Percentiles rank a stretch among this genome's conserved stretches.
Conservation (phyloP, 106 monocot species). For the Chionographis japonica region DNA sequence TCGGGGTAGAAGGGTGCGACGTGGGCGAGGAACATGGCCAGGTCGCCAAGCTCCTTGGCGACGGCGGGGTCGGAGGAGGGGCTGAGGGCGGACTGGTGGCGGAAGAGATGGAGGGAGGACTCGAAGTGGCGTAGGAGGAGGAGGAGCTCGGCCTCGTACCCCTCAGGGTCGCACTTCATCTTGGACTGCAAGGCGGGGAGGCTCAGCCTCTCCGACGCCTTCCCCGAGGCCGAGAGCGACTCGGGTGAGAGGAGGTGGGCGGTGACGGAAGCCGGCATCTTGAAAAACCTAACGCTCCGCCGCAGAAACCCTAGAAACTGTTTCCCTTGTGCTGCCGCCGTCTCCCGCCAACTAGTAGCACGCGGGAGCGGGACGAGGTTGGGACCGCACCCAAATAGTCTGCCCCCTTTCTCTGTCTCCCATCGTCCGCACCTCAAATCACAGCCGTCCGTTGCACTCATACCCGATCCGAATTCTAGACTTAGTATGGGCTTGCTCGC, state of each 20-base stretch:
- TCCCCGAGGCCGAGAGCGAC: conserved; percentile 50
- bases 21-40: conserved; percentile 81
- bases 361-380: no score
- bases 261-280: conserved; percentile 9
- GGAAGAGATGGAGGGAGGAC: conserved; percentile 72
- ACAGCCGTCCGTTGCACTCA: no score
- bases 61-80: conserved; percentile 44
- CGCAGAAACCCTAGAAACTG: conserved; percentile 3
- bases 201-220: conserved; percentile 30
- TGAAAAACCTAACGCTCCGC: neutral
- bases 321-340: no score
- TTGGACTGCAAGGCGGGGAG: conserved; percentile 77
- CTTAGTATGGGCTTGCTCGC: no score
- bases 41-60: conserved; percentile 70
- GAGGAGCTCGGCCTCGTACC: conserved; percentile 69
- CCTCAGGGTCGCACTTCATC: conserved; percentile 92
- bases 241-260: conserved; percentile 38
- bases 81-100: conserved; percentile 45
- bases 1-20: conserved; percentile 71
- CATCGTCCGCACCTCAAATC: no score
- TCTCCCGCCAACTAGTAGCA: no score
- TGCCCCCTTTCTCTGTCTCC: no score
- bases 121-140: conserved; percentile 72
- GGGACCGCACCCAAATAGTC: no score
- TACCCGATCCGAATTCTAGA: no score